Base-by-base conservation (phyloP, 2,329 filamentous ascomycete genomes). In the Phialophora verrucosa region DNA sequence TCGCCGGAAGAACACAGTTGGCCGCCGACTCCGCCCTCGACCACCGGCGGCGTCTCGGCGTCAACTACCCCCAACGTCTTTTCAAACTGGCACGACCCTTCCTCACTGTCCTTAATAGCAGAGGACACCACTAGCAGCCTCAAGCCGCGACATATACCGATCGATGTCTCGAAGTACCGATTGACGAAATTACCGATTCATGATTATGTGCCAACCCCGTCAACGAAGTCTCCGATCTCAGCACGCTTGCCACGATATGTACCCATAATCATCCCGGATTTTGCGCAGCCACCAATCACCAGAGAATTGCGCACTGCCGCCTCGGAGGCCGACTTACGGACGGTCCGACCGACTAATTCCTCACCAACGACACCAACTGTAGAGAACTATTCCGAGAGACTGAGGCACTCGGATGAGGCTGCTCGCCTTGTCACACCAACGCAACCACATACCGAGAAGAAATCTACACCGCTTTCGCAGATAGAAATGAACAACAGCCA, bases 211-310 rank as follows among this genome's bases (percentile, higher is more conserved):
- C 47, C 54, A 32, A 55, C 57, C 53, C 31, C 56, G 56, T 32
- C 61, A 17, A 63, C 53, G 51, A 74, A 63, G 53, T 31, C 64
- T 51, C 42, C 57, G 14, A 66, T 31, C 42, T 64, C 62, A 56
- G 61, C 64, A 66, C 62, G 66, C 63, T 61, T 70, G 66, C 71
- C 71, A 67, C 69, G 73, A 56, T 68, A 75, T 70, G 73, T 74
- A 59, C 73, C 72, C 17, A 75, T 75, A 62, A 63, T 74, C 56
- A 75, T 75, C 49, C 73, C 74, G 20, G 70, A 71, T 35, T 75
- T 74, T 67, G 73, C 73, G 56, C 70, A 74, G 47, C 74, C 74
- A 14, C 42, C 59, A 12, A 68, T 71, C 32, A 64, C 67, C n/a
- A 58, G 63, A 31, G 66, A 69, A 51, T 59, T 66, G 31, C 68